Base-by-base conservation (phyloP, 140 eudicot genomes). In the Artemisia princeps region DNA sequence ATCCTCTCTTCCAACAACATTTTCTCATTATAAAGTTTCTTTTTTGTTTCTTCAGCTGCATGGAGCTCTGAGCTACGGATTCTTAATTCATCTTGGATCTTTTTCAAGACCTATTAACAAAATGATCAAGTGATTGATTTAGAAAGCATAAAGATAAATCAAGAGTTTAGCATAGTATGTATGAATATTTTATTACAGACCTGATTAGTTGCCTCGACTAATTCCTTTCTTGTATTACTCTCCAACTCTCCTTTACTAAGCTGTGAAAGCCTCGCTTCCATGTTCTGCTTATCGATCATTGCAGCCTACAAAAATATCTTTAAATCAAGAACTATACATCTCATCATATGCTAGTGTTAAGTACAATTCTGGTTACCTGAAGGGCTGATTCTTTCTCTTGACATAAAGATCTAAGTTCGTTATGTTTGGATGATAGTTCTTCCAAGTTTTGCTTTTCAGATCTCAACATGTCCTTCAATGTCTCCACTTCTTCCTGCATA, bases 191-290 rank as follows among this genome's bases (percentile, higher is more conserved):
- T 46, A 37, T 24, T 44, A 59, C 40, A 12, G 6, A 94, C 99
- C 96, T 86, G 90, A 80, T 84, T 94, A 77, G 90, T 84, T 63
- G 90, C 81, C 57, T 84, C 96, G 55, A 82, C 88, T 69, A 82
- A 82, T 73, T 92, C 95, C 77, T 79, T 92, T 71, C 78, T 86
- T 54, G 89, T 77, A 62, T 84, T 84, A 52, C 67, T 83, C 70
- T 86, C 99, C 79, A 77, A 74, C 60, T 84, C 91, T 63, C 83
- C 84, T 58, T 78, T 80, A 72, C 80, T 88, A 67, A 84, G 79
- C 67, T 88, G 88, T 52, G 87, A 82, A 68, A 94, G 81, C 52
- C 75, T 79, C 20, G 71, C 78, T 71, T 94, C 95, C 74, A 88
- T 49, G 74, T 65, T 89, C 49, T 54, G 84, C 68, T 82, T 86